phyloP scores from a whole-genome alignment of 2,329 filamentous ascomycete genomes.

The Venturia oleaginea region DNA sequence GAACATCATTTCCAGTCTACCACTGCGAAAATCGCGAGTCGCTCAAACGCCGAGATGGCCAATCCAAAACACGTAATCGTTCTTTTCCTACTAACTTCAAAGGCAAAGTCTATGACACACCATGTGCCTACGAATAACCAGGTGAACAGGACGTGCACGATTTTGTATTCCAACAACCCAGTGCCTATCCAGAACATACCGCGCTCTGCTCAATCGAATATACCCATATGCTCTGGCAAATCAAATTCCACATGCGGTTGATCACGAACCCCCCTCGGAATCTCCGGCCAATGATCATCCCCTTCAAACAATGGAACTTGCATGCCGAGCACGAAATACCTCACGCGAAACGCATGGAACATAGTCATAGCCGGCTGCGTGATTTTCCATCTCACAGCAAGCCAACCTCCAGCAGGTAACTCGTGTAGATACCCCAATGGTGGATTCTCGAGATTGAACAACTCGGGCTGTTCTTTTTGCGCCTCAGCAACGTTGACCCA shows the following conservation, averaged over 20 bases:
- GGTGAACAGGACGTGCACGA: background rate
- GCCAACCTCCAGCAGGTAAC: constrained; percentile 17
- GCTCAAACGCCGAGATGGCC: background rate
- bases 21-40: background rate
- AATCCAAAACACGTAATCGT: background rate
- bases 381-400: constrained; percentile 17
- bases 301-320: constrained; percentile 18
- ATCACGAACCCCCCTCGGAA: constrained; percentile 15
- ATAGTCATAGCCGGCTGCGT: constrained; percentile 17
- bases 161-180: background rate
- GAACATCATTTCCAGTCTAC: background rate
- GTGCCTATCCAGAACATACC: background rate
- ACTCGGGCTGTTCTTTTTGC: background rate
- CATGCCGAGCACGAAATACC: constrained; percentile 18
- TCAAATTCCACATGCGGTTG: constrained; percentile 18
- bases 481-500: constrained; percentile 14
- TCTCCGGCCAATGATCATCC: constrained; percentile 17
- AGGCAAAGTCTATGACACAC: background rate
- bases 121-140: background rate
- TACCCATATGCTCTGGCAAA: constrained; percentile 16
- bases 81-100: background rate
- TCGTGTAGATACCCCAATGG: constrained; percentile 17
- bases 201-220: constrained; percentile 15
- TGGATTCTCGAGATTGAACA: constrained; percentile 16
- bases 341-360: constrained; percentile 17